phyloP scores from a whole-genome alignment of 1,139 yeast species.

The Sugiyamaella novakii region DNA sequence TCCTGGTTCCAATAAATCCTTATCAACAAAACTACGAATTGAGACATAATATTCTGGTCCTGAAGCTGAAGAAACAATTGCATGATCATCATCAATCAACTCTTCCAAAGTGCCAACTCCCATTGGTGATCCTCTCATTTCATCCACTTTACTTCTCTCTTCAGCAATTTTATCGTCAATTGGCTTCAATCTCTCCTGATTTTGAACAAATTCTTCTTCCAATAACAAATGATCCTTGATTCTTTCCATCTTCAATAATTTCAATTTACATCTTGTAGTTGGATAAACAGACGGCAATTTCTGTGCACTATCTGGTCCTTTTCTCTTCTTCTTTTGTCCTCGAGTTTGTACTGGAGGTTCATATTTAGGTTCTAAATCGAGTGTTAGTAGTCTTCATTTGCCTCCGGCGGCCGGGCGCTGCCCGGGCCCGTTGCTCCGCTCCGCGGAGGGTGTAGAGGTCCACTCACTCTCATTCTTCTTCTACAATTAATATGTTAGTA shows the following conservation, averaged over 20 bases:
- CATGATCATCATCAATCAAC: slow-evolving; percentile 97
- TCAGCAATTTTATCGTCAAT: slow-evolving; percentile 96
- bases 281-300: slow-evolving; percentile 90
- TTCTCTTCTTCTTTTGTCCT: slow-evolving; percentile 75
- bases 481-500: slow-evolving; percentile 23
- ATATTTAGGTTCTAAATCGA: slow-evolving; percentile 73
- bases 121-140: slow-evolving; percentile 95
- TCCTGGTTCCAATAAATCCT: slow-evolving; percentile 96
- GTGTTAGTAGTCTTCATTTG: slow-evolving; percentile 4
- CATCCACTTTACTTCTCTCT: slow-evolving; percentile 93
- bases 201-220: slow-evolving; percentile 95
- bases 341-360: slow-evolving; percentile 98
- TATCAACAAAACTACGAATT: slow-evolving; percentile 95
- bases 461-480: slow-evolving; percentile 43
- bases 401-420: slow-evolving; percentile 5
- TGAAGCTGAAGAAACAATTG: slow-evolving; percentile 92
- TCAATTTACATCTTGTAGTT: slow-evolving; percentile 88
- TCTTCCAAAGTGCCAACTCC: slow-evolving; percentile 96
- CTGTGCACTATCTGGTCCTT: slow-evolving; percentile 87
- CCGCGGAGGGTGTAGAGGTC: background rate
- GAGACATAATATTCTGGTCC: slow-evolving; percentile 98
- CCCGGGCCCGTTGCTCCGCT: slow-evolving; percentile 11
- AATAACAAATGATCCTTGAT: slow-evolving; percentile 92
- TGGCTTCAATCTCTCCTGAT: slow-evolving; percentile 93
- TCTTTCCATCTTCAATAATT: slow-evolving; percentile 88